Conservation (phyloP, 1,284 basidiomycete species). For the Lentinus polychrous region DNA sequence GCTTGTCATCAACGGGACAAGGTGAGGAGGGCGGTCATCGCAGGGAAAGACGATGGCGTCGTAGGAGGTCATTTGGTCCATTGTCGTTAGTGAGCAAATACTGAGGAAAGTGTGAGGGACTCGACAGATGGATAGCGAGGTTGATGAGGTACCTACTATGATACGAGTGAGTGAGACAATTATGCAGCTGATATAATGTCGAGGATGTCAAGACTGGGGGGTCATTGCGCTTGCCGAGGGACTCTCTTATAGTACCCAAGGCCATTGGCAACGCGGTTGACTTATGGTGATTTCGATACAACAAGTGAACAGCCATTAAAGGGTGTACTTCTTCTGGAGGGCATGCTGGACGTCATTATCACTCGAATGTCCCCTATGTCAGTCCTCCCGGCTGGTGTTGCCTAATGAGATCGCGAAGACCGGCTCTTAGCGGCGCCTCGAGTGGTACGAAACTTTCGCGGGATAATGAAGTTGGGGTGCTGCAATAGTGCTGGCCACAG, state of each 20-base stretch:
- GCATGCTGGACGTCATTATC: no score
- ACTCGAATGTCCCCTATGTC: no score
- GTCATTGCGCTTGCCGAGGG: not conserved
- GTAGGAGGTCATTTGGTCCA: constrained; percentile 55
- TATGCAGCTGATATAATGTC: not conserved
- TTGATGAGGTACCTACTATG: no score
- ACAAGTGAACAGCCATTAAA: not conserved
- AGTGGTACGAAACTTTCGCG: no score
- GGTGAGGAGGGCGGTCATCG: constrained; percentile 50
- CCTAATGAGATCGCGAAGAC: no score
- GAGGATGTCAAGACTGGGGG: not conserved
- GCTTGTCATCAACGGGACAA: constrained; percentile 67
- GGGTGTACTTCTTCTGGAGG: not conserved
- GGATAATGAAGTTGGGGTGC: no score
- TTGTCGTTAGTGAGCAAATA: constrained; percentile 18
- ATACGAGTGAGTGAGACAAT: not conserved
- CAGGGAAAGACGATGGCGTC: constrained; percentile 43
- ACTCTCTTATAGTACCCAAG: not conserved
- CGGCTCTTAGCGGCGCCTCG: no score
- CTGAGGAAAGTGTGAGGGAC: no score
- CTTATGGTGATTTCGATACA: not conserved
- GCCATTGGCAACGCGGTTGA: not conserved
- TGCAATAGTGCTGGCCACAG: no score
- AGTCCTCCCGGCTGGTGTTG: no score
- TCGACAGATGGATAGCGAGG: no score